Evolutionary conservation across 139 green algal genomes (phyloP), one percentile per base, ranked within the genome.

Genomic region (Picochlorum sp.): DNA sequence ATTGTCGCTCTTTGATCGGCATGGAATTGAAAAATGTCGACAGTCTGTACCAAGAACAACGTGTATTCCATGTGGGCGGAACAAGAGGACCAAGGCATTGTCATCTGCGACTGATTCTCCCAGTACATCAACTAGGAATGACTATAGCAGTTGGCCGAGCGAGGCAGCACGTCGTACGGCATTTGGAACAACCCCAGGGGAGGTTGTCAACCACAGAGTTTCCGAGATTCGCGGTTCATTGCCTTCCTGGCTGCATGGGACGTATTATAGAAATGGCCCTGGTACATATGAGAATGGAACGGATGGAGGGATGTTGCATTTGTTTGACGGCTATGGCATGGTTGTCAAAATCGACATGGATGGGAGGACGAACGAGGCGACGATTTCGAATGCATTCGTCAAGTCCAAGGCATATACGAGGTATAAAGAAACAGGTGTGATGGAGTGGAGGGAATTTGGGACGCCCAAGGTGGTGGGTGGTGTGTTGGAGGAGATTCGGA

Each of bases 281-380:
- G 82, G 81, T 0, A 58, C 23, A 8, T 60, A 57, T 58, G 38
- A 47, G 13, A 55, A 45, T 18, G 52, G 28, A 4, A 57, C 52
- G 1, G 44, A 16, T 10, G 41, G 37, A 16, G 59, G 41, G 1
- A 66, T 51, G 20, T 3, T 62, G 21, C 85, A 94, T 69, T 59
- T 93, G 70, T 94, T 94, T 71, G 86, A 94, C 21, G 86, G 86
- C 4, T 90, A 82, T 57, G 82, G 63, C 26, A 71, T 83, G 60
- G 49, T 94, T 24, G 30, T 57, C 41, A 81, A 83, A 55, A 70
- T 88, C 16, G 26, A 71, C 5, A 57, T 90, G 23, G 2, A 62
- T 8, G 71, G 72, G 4, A 77, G 65, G 2, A 44, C 16, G 13
- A 69, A 71, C 45, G 45, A 24, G 6, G 79, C 63, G 30, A 77